Base-by-base conservation (phyloP, 2,329 filamentous ascomycete species). In the Mariannaea sp. region DNA sequence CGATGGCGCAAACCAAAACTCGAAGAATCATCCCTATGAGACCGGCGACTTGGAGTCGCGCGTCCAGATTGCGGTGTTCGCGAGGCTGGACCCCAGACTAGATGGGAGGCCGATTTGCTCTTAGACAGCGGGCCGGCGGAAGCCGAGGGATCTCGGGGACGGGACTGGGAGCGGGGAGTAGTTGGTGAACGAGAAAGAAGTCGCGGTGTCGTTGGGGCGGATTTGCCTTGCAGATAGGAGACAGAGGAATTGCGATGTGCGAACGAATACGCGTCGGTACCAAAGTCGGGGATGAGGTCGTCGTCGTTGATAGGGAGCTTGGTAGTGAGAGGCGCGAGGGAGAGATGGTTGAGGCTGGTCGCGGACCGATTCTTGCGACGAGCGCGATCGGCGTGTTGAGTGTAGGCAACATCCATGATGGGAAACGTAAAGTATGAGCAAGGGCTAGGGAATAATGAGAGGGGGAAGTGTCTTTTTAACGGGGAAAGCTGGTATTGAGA, bases 51-150 rank as follows among this genome's bases (percentile, higher is more conserved):
- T 2, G 72, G 73, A 7, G 73, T 73, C 14, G 66, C 67, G 14
- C 70, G 65, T 35, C 73, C 69, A 13, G 69, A 64, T 5, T 50
- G 56, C 8, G 59, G 49, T 38, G 61, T 65, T 29, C 63, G 65
- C 45, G 56, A 56, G 47, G 51, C 61, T 24, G 65, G 60, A 7
- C 55, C 52, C 9, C 42, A 20, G 17, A 69, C 60, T 24, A 87
- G 75, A 41, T 87, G 79, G 1, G 80, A 80, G 36, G 83, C 80
- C 1, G 85, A 88, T 70, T 85, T 86, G 71, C 83, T 86, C 72
- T 86, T 88, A 24, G 77, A 68, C 6, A 86, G 72, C 62, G 51
- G 53, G 7, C 60, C 62, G 36, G 67, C 64, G 9, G 74, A 69
- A 29, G 69, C 68, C 13, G 74, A 75, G 47, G 72, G 65, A 13